Percentiles rank a stretch among this genome's conserved stretches.
Conservation (phyloP, 2,329 filamentous ascomycete species). For the Colletotrichum kahawae region DNA sequence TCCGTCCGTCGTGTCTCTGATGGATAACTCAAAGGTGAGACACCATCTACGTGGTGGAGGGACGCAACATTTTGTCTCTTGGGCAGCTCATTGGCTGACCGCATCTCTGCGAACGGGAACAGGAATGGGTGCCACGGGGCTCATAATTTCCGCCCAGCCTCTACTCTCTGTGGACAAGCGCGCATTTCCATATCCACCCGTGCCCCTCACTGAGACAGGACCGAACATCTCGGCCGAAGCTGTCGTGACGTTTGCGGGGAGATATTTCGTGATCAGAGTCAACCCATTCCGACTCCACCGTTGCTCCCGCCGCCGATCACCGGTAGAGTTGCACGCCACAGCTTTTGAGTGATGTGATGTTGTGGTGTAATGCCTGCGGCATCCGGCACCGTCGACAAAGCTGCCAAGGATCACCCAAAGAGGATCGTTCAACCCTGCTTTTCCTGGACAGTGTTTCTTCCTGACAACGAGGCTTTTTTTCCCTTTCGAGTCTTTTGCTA, state of each 20-base stretch:
- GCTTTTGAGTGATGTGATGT: not conserved
- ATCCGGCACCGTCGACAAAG: not conserved
- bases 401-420: not conserved
- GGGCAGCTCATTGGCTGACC: not conserved
- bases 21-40: constrained; percentile 7
- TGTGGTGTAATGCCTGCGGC: not conserved
- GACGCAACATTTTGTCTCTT: constrained; percentile 1
- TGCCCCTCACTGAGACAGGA: not conserved
- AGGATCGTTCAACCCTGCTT: not conserved
- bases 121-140: not conserved
- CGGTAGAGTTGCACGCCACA: not conserved
- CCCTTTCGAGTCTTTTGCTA: not conserved
- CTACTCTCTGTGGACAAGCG: not conserved
- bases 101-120: constrained; percentile 18
- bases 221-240: constrained; percentile 4
- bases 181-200: not conserved
- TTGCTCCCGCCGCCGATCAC: constrained; percentile 17
- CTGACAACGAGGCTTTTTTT: not conserved
- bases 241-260: constrained; percentile 15
- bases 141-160: not conserved
- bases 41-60: not conserved
- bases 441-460: not conserved
- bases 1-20: constrained; percentile 1
- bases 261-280: not conserved
- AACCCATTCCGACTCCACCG: constrained; percentile 5